Base-by-base conservation (phyloP, 495 filamentous ascomycete genomes). In the Hyphodiscus hymeniophilus region DNA sequence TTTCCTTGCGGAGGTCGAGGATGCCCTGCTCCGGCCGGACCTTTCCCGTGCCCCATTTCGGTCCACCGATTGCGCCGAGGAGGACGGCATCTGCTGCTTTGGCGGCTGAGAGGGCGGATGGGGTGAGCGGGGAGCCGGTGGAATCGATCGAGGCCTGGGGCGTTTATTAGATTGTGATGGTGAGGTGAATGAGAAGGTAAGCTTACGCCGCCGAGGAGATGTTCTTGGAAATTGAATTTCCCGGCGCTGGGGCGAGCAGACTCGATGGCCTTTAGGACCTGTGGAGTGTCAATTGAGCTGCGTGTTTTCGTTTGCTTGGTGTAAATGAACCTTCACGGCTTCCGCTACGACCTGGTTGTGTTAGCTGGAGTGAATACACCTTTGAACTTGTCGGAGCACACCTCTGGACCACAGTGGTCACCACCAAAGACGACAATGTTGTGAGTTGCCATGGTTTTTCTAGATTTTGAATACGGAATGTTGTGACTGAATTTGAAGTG, bases 351-450 rank as follows among this genome's bases (percentile, higher is more conserved):
- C 69, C 69, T 73, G 48, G 35, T 15, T 18, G 54, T 47, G 51
- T 44, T 33, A 24, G 7, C 33, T 40, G n/a, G 3, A 12, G 30
- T 41, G 13, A 15, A 38, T n/a, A 13, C 26, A 17, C 16, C 38
- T 38, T 38, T 50, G 21, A 22, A 16, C 2, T 7, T 2, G 11
- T 12, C 16, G 11, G 30, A 48, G 48, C 58, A 23, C 63, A 92
- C 92, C 81, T 98, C 92, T 11, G 92, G 92, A 63, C 92, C 92
- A 59, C 85, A 89, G 67, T 95, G 88, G 67, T 98, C 92, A 61
- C 92, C 92, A 58, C 68, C 81, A 61, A 89, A 88, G 38, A 89
- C 84, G 20, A 78, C 74, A 57, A 78, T 78, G 41, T 77, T 77
- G 51, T 75, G 67, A 41, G 64, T 66, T 42, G 72, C 55, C 74